Evolutionary conservation across 2,329 filamentous ascomycete species (phyloP).

Genomic region (Colletotrichum neosansevieriae): DNA sequence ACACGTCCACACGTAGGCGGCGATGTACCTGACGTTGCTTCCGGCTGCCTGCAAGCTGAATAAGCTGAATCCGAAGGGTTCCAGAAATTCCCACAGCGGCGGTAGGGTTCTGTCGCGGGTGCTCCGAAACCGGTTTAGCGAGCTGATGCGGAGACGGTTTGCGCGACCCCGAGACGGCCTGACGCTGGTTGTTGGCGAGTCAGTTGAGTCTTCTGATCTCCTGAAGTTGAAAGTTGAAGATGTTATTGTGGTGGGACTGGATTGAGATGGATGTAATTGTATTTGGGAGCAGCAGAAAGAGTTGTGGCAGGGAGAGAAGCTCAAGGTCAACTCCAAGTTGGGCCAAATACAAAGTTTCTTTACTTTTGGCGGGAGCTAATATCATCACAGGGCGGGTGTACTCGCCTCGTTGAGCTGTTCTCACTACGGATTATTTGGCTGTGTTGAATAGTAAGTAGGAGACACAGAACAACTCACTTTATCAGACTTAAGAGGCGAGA

Average conservation of each 20-base stretch:
- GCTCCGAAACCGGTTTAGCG: constrained; percentile 35
- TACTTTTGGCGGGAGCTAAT: no score
- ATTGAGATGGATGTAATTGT: no score
- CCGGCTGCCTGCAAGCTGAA: constrained; percentile 36
- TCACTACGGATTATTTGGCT: no score
- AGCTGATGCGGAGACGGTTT: constrained; percentile 7
- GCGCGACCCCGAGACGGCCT: constrained; percentile 11
- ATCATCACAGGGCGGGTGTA: no score
- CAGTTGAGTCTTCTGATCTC: background rate
- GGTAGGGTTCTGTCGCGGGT: constrained; percentile 2
- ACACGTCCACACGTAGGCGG: background rate
- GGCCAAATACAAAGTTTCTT: no score
- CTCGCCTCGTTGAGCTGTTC: no score
- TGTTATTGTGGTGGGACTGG: background rate
- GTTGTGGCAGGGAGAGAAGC: no score
- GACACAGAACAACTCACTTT: no score
- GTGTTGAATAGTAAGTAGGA: no score
- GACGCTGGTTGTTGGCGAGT: background rate
- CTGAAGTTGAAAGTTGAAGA: background rate
- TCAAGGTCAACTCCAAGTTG: no score
- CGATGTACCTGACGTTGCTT: constrained; percentile 32
- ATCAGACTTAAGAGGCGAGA: no score
- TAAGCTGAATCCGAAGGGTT: constrained; percentile 29
- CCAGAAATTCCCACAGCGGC: constrained; percentile 29
- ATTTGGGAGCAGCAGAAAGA: background rate